These are phyloP conservation scores for Diaporthe batatas DNA, from an alignment of 2,329 filamentous ascomycete species.

Conservation along the genomic window DNA sequence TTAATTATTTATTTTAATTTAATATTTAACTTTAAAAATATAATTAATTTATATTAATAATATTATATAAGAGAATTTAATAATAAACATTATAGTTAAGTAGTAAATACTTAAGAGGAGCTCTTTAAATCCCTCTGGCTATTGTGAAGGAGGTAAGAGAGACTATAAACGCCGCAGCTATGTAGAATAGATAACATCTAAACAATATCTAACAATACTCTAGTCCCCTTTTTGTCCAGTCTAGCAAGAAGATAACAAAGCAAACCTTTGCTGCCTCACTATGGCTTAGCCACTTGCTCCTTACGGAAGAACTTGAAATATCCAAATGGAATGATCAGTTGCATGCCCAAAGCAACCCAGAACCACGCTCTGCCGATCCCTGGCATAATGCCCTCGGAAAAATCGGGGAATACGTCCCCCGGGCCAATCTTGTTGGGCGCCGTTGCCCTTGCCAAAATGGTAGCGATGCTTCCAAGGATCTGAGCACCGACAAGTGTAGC, in stretches of 20 bases:
- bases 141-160: no score
- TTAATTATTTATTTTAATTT: no score
- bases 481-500: constrained; percentile 73
- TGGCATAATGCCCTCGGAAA: constrained; percentile 61
- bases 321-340: constrained; percentile 69
- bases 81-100: no score
- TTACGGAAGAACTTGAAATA: constrained; percentile 70
- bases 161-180: constrained; percentile 11
- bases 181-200: background rate
- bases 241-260: background rate
- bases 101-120: no score
- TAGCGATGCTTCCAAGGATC: constrained; percentile 71
- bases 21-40: no score
- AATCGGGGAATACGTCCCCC: constrained; percentile 72
- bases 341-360: constrained; percentile 70
- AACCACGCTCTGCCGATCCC: constrained; percentile 67
- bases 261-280: constrained; percentile 30
- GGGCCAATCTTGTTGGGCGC: constrained; percentile 73
- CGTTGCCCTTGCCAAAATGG: constrained; percentile 71
- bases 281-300: constrained; percentile 69
- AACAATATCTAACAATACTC: background rate
- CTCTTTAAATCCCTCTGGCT: no score
- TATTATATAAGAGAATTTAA: no score
- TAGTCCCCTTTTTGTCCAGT: background rate
- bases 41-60: no score